phyloP scores from a whole-genome alignment of 306 rosid genomes.

The Sesbania bispinosa region DNA sequence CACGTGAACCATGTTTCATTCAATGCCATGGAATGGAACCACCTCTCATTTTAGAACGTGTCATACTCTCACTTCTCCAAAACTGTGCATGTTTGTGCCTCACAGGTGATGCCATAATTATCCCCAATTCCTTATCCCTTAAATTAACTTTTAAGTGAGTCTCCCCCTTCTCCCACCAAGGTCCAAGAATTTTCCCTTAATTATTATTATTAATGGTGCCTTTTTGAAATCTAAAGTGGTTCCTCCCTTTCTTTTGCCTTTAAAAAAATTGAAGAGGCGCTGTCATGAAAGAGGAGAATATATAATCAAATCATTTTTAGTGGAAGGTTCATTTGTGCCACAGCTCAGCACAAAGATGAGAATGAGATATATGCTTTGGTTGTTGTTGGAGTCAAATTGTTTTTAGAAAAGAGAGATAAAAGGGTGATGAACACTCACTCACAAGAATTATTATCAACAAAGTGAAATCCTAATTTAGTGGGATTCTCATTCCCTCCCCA shows the following conservation, averaged over 20 bases:
- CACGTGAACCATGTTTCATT: too few species aligned
- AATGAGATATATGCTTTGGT: conserved; percentile 32
- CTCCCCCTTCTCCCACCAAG: conserved; percentile 1
- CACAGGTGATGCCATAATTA: not conserved
- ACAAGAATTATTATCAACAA: conserved; percentile 31
- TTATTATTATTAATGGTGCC: conserved; percentile 21
- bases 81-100: not conserved
- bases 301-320: conserved; percentile 35
- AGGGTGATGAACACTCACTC: not conserved
- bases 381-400: too few species aligned
- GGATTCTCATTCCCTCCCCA: conserved; percentile 70
- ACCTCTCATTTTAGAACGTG: too few species aligned
- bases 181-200: conserved; percentile 10
- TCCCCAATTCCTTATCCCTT: conserved; percentile 32
- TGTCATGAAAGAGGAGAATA: conserved; percentile 36
- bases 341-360: conserved; percentile 20
- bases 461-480: conserved; percentile 45
- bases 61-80: too few species aligned
- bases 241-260: conserved; percentile 15
- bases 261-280: conserved; percentile 25
- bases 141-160: not conserved
- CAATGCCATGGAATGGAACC: too few species aligned
- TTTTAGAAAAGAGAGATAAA: too few species aligned
- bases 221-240: conserved; percentile 29
- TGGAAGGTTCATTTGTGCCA: conserved; percentile 41